Percentiles rank a stretch among this genome's conserved stretches.
Conservation (phyloP, 2,329 filamentous ascomycete genomes). For the Monosporascus sp. region DNA sequence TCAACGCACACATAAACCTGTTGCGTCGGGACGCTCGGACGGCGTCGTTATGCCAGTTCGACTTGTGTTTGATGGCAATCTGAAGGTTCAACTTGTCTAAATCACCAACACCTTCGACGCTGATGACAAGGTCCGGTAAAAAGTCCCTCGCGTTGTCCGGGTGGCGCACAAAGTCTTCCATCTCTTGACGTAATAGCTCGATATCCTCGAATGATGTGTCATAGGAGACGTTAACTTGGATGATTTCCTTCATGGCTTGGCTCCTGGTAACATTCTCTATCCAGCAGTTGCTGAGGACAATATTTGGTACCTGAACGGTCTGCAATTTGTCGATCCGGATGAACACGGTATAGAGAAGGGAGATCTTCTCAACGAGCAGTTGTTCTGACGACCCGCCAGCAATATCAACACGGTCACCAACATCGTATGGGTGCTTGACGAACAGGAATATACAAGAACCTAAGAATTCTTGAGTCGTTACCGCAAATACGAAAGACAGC, state of each 20-base stretch:
- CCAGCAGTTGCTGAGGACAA: slow-evolving; percentile 86
- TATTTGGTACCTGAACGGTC: slow-evolving; percentile 80
- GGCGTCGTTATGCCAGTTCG: slow-evolving; percentile 83
- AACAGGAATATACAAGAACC: slow-evolving; percentile 98
- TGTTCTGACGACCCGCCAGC: slow-evolving; percentile 49
- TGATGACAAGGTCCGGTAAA: slow-evolving; percentile 74
- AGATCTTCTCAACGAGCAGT: slow-evolving; percentile 88
- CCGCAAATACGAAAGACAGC: slow-evolving; percentile 92
- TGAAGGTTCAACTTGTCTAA: slow-evolving; percentile 83
- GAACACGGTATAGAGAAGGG: slow-evolving; percentile 88
- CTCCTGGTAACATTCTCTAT: slow-evolving; percentile 90
- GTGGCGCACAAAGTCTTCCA: slow-evolving; percentile 76
- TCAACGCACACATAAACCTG: slow-evolving; percentile 95
- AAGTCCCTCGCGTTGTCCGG: slow-evolving; percentile 90
- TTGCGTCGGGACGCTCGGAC: slow-evolving; percentile 76
- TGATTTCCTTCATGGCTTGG: slow-evolving; percentile 83
- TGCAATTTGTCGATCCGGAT: slow-evolving; percentile 78
- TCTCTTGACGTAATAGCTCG: slow-evolving; percentile 75
- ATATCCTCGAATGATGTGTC: slow-evolving; percentile 88
- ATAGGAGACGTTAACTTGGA: slow-evolving; percentile 76
- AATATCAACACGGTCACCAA: slow-evolving; percentile 90
- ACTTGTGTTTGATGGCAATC: slow-evolving; percentile 86
- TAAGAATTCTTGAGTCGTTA: slow-evolving; percentile 90
- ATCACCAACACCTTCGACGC: slow-evolving; percentile 72
- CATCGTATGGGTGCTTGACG: slow-evolving; percentile 96